phyloP scores from a whole-genome alignment of 768 basidiomycete genomes.

The Terana coerulea region DNA sequence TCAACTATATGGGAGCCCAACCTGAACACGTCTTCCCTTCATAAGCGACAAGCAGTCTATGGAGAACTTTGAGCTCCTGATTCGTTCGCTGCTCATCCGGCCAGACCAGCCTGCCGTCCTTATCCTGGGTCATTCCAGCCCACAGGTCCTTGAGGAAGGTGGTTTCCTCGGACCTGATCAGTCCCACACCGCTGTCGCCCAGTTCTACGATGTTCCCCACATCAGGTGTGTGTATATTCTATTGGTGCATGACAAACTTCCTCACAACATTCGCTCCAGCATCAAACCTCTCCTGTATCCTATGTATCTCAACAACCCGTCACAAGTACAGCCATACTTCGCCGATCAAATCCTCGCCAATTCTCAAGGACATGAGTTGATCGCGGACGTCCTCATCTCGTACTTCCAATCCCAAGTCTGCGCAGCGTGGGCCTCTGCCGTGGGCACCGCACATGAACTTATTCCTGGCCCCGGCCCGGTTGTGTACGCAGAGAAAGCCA shows the following conservation, averaged over 20 bases:
- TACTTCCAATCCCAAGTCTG: conserved; percentile 93
- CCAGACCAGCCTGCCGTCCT: conserved; percentile 91
- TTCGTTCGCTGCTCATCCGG: conserved; percentile 87
- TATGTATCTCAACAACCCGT: conserved; percentile 73
- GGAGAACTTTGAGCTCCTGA: conserved; percentile 87
- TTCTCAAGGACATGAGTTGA: conserved; percentile 72
- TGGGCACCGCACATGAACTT: conserved; percentile 61
- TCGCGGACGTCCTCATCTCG: conserved; percentile 87
- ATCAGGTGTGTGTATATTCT: conserved; percentile 46
- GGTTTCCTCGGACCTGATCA: conserved; percentile 91
- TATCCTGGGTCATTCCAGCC: conserved; percentile 92
- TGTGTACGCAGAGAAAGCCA: conserved; percentile 32
- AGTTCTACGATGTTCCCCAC: conserved; percentile 97
- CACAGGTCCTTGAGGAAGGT: conserved; percentile 72
- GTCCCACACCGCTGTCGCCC: conserved; percentile 85
- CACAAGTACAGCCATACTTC: conserved; percentile 66
- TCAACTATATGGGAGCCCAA: neutral
- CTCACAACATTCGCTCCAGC: conserved; percentile 31
- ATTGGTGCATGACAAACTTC: neutral
- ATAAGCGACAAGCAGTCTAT: conserved; percentile 28
- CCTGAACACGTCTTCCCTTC: neutral
- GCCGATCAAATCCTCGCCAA: conserved; percentile 82
- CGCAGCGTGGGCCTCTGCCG: conserved; percentile 73
- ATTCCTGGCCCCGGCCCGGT: conserved; percentile 37
- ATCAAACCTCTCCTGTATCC: conserved; percentile 81